phyloP scores from a whole-genome alignment of 768 basidiomycete species.

The Fomitopsis serialis region DNA sequence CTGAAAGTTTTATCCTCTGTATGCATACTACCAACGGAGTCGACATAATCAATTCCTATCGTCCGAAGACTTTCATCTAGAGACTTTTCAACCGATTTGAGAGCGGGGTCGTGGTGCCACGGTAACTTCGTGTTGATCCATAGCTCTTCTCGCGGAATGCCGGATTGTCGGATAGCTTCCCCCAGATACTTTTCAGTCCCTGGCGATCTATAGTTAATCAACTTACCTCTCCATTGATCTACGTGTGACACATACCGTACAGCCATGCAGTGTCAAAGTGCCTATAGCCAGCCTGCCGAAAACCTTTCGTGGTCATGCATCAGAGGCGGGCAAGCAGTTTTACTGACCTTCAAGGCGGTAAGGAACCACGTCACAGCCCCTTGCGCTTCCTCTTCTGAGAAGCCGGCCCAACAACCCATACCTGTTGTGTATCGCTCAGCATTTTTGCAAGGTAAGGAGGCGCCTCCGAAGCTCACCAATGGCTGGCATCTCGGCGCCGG shows the following conservation, averaged over 20 bases:
- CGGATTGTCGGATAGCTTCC: slow-evolving; percentile 36
- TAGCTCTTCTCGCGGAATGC: slow-evolving; percentile 55
- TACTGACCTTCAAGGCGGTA: slow-evolving; percentile 32
- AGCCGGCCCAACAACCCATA: slow-evolving; percentile 36
- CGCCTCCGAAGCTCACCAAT: slow-evolving; percentile 26
- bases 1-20: background rate
- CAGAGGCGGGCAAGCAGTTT: background rate
- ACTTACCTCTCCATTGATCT: background rate
- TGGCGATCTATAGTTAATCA: background rate
- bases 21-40: slow-evolving; percentile 17
- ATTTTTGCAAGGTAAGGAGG: background rate
- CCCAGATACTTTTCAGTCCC: slow-evolving; percentile 21
- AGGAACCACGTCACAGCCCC: slow-evolving; percentile 34
- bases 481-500: slow-evolving; percentile 35
- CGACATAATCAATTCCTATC: slow-evolving; percentile 26
- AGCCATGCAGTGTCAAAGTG: slow-evolving; percentile 27
- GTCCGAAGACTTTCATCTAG: slow-evolving; percentile 24
- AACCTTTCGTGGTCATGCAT: background rate
- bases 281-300: slow-evolving; percentile 18
- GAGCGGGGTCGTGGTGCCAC: slow-evolving; percentile 33
- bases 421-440: slow-evolving; percentile 18
- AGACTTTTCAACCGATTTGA: slow-evolving; percentile 17
- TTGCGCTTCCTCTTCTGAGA: slow-evolving; percentile 27
- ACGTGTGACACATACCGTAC: slow-evolving; percentile 14
- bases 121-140: slow-evolving; percentile 61